Conservation (phyloP, 257 asterid species). For the Scutellaria minor region DNA sequence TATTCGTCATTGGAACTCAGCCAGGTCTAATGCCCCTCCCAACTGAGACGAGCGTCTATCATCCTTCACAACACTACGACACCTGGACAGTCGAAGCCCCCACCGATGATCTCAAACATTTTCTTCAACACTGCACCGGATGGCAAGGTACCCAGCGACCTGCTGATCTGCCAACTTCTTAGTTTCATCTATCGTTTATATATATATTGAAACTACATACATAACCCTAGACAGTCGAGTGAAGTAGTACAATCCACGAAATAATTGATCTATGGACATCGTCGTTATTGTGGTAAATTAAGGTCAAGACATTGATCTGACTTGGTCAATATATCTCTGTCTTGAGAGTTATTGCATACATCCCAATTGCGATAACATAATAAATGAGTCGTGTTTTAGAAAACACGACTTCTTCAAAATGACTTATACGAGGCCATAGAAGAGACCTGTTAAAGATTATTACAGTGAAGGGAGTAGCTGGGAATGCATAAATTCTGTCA, state of each 20-base stretch:
- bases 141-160: constrained; percentile 63
- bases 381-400: too few relatives aligned
- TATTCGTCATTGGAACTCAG: constrained; percentile 67
- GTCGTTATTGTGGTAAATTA: too few relatives aligned
- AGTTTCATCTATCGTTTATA: not conserved
- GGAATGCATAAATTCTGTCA: too few relatives aligned
- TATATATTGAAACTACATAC: not conserved
- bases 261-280: too few relatives aligned
- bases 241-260: too few relatives aligned
- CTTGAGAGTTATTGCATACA: constrained; percentile 23
- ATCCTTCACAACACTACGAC: constrained; percentile 74
- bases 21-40: constrained; percentile 48
- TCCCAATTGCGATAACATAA: too few relatives aligned
- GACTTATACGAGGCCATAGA: too few relatives aligned
- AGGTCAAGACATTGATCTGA: constrained; percentile 8
- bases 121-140: constrained; percentile 80
- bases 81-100: constrained; percentile 79
- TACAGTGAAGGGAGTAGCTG: too few relatives aligned
- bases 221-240: not conserved
- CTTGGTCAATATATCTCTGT: not conserved
- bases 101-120: constrained; percentile 64
- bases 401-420: too few relatives aligned
- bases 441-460: too few relatives aligned
- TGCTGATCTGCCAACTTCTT: constrained; percentile 44
- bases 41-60: constrained; percentile 53